Evolutionary conservation across 129 eudicot genomes (phyloP), one percentile per base, ranked within the genome.

Genomic region (Apium graveolens): DNA sequence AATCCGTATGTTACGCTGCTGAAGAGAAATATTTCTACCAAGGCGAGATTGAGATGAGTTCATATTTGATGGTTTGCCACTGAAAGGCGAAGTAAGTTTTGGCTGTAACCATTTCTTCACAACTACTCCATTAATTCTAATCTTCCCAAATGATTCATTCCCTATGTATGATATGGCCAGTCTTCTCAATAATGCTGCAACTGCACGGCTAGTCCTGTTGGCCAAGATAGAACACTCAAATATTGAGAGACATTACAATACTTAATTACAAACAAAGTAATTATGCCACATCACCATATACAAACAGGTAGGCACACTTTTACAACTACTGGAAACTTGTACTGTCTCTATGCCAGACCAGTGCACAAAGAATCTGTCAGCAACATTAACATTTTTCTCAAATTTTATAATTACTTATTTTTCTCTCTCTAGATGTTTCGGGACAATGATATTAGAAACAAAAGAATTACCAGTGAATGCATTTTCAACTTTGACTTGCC

Each of bases 41-140:
- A 96, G 74, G 27, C 84, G 85, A 53, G 86, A 80, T 38, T 82
- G 83, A 63, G 87, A 82, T 62, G 90, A 88, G 73, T 84, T 79
- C 55, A 87, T 76, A 76, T 83, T 84, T 29, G 88, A 75, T 39
- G 77, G 86, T 73, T 76, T 85, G 77, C 83, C 91, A 73, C 80
- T 76, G 53, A 85, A 87, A 46, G 89, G 85, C 70, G 87, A 82
- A 70, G 78, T 85, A 75, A 89, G 88, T 84, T 85, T 96, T 13
- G 99, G 99, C 84, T 89, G 93, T 46, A 96, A 83, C 99, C 99
- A 96, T 79, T 80, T 92, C 78, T 85, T 96, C 45, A 90, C 88
- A 48, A 84, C 85, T 16, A 88, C 87, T 44, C 99, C 97, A 62
- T 83, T 85, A 39, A 96, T 89, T 80, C 97, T 84, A 81, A 96